Conservation (phyloP, 345 rosid genomes). For the Xanthoceras sorbifolium region DNA sequence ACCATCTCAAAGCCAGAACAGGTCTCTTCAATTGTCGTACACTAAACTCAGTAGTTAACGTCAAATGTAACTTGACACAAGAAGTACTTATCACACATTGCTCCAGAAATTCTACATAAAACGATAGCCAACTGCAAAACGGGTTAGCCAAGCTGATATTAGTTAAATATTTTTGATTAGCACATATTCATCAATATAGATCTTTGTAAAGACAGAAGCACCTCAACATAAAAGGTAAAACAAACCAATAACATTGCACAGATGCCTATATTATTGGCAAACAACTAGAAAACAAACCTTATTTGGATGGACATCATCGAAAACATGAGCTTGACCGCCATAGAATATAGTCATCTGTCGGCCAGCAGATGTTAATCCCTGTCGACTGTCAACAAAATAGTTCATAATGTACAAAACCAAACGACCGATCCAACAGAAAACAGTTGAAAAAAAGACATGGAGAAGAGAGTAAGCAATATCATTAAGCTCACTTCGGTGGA, state of each 20-base stretch:
- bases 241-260: slow-evolving; percentile 1
- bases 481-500: slow-evolving; percentile 59
- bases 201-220: background rate
- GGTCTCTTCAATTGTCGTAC: background rate
- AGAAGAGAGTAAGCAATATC: background rate
- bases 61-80: background rate
- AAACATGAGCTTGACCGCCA: slow-evolving; percentile 98
- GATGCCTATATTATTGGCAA: slow-evolving; percentile 3
- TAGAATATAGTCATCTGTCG: slow-evolving; percentile 97
- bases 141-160: background rate
- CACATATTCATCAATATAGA: slow-evolving; percentile 8
- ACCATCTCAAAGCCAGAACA: background rate
- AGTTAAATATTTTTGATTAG: background rate
- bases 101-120: slow-evolving; percentile 14
- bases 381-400: slow-evolving; percentile 44
- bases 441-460: background rate
- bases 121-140: background rate
- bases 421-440: background rate
- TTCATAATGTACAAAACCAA: slow-evolving; percentile 5
- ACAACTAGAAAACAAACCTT: slow-evolving; percentile 51
- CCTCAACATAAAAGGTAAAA: slow-evolving; percentile 1
- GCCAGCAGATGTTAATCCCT: slow-evolving; percentile 53
- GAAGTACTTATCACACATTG: background rate
- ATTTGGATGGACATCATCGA: slow-evolving; percentile 96
- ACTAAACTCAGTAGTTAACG: background rate